Conservation (phyloP, 768 basidiomycete species). For the Boletus sp. region DNA sequence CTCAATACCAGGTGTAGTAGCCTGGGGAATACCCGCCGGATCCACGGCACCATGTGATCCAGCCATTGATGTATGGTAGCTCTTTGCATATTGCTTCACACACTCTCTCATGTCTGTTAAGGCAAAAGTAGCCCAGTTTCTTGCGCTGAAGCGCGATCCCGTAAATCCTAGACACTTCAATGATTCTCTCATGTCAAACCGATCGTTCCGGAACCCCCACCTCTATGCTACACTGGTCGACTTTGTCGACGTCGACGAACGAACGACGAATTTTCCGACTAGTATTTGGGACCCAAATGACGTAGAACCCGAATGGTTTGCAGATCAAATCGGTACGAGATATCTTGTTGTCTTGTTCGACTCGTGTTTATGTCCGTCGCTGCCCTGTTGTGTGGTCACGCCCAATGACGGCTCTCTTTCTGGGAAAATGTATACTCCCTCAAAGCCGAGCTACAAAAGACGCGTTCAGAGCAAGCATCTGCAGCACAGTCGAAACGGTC, state of each 20-base stretch:
- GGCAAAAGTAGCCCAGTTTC: slow-evolving; percentile 81
- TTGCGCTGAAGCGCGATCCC: slow-evolving; percentile 61
- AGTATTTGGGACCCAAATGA: slow-evolving; percentile 72
- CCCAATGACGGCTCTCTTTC: neutral
- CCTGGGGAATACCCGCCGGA: slow-evolving; percentile 77
- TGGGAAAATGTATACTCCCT: slow-evolving; percentile 5
- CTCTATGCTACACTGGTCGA: slow-evolving; percentile 95
- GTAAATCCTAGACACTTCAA: slow-evolving; percentile 84
- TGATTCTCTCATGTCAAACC: slow-evolving; percentile 88
- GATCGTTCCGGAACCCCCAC: slow-evolving; percentile 94
- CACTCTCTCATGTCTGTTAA: slow-evolving; percentile 27
- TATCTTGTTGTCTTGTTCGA: slow-evolving; percentile 3
- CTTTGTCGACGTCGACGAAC: slow-evolving; percentile 89
- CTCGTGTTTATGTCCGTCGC: slow-evolving; percentile 30
- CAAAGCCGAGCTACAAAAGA: slow-evolving; percentile 62
- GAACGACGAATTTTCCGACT: slow-evolving; percentile 74
- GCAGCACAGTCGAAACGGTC: slow-evolving; percentile 53
- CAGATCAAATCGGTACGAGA: slow-evolving; percentile 71
- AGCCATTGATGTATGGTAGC: slow-evolving; percentile 49
- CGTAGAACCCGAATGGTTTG: slow-evolving; percentile 67
- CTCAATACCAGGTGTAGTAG: slow-evolving; percentile 55
- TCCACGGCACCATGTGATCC: slow-evolving; percentile 56
- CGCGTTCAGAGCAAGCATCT: slow-evolving; percentile 57
- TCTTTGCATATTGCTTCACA: neutral
- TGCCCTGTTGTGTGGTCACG: slow-evolving; percentile 6